A percentile compares a stretch with the other conserved stretches of the same genome.
Evolutionary conservation across 2,329 filamentous ascomycete species (phyloP).

Genomic region (Fusarium drepaniforme): DNA sequence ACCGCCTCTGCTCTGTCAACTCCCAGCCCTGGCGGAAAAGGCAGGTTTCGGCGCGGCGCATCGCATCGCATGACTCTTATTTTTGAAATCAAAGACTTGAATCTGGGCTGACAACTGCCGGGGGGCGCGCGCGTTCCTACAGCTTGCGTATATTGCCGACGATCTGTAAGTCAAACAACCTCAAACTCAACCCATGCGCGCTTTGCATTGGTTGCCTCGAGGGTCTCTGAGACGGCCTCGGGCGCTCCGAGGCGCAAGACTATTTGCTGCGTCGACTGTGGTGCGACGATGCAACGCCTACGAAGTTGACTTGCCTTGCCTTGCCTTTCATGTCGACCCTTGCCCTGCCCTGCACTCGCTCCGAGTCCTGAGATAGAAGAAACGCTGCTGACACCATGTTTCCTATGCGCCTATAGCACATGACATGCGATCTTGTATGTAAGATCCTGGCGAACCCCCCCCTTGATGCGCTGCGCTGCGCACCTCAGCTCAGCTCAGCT

Average conservation of each 20-base stretch:
- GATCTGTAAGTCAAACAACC: conserved; percentile 78
- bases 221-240: conserved; percentile 20
- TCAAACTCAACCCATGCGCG: conserved; percentile 42
- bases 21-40: conserved; percentile 4
- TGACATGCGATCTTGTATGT: conserved; percentile 92
- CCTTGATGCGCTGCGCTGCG: neutral
- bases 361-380: conserved; percentile 27
- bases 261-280: conserved; percentile 26
- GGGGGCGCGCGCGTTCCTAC: conserved; percentile 36
- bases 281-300: conserved; percentile 33
- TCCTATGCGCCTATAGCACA: conserved; percentile 70
- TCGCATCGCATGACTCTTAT: conserved; percentile 18
- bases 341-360: conserved; percentile 26
- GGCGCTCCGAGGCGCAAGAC: conserved; percentile 28
- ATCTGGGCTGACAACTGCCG: conserved; percentile 51
- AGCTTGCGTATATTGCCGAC: conserved; percentile 91
- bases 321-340: conserved; percentile 10
- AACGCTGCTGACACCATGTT: conserved; percentile 43
- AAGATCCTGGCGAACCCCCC: conserved; percentile 19
- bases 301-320: conserved; percentile 17
- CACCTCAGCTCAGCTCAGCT: neutral
- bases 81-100: conserved; percentile 39
- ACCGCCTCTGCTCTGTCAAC: conserved; percentile 15
- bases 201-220: conserved; percentile 35
- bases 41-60: conserved; percentile 19